Base-by-base conservation (phyloP, 176 grass and related monocot species). In the Bromus sterilis region DNA sequence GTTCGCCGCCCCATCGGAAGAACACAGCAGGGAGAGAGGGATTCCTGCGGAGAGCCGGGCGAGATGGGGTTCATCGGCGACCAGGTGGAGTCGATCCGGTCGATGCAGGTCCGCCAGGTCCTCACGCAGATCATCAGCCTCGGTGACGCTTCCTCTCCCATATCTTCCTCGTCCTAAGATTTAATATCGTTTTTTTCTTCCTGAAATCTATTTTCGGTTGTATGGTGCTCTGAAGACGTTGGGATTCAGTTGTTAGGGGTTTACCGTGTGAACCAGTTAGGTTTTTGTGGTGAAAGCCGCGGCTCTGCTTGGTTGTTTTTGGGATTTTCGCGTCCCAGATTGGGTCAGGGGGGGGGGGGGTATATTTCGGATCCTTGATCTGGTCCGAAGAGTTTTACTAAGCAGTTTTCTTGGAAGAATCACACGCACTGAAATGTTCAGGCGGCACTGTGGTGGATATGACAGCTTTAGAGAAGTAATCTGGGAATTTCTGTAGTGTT, bases 101-200 rank as follows among this genome's bases (percentile, higher is more conserved):
- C 88, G 18, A 66, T 92, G 55, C 90, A 89, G 90, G 84, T 90
- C 71, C 91, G 90, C 70, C 93, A 93, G 7, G 65, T 93, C 55
- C 79, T 90, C 60, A 72, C 40, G 30, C 88, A 96, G 75, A 90
- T 96, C 72, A 71, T 96, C 83, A 96, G 90, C 82, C 71, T 93
- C 39, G 90, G 93, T 96, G 76, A 84, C 23, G 25, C 29, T 37
- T 56, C 66, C 16, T 44, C 73, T 40, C 57, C 5, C 4, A 31
- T 8, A 21, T 25, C 65, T 76, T 76, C 12, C 46, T 9, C 5
- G 24, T n/a, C 12, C 18, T 9, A 40, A 4, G 14, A 8, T 42
- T 70, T 23, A 21, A 53, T 83, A 58, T 87, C 26, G 2, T 59
- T 28, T 28, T 67, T 1, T 12, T n/a, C 8, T 2, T 72, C 18